A percentile compares a stretch with the other conserved stretches of the same genome.
These are phyloP conservation scores for Suhomyces atakaporum DNA, from an alignment of 1,139 yeast genomes.

Conservation along the genomic window DNA sequence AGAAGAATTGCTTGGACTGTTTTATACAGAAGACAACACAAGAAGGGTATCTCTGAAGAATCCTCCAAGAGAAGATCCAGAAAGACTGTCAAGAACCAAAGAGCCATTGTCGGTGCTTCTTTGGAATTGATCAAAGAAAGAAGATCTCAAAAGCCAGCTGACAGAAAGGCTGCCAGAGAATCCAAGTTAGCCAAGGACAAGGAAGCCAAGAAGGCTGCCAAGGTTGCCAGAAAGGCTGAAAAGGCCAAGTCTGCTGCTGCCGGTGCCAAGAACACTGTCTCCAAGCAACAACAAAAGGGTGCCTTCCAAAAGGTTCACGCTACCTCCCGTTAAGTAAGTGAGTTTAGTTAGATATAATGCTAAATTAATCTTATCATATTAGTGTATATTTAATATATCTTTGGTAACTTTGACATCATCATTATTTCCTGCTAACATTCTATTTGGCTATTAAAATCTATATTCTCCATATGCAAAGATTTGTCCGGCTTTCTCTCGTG, in stretches of 20 bases:
- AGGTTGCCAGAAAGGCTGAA: conserved; percentile 93
- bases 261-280: conserved; percentile 60
- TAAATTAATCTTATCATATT: conserved; percentile 22
- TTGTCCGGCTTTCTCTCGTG: conserved; percentile 20
- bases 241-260: conserved; percentile 84
- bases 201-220: conserved; percentile 93
- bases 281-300: conserved; percentile 90
- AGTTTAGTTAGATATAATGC: conserved; percentile 14
- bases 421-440: conserved; percentile 1
- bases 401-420: no score
- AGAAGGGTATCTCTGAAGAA: conserved; percentile 99
- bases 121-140: conserved; percentile 97
- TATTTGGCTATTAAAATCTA: conserved; percentile 12
- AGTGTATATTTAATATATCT: conserved; percentile 19
- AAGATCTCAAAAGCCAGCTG: conserved; percentile 94
- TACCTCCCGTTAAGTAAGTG: conserved; percentile 78
- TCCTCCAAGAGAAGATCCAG: conserved; percentile 95
- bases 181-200: conserved; percentile 87
- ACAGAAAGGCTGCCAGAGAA: conserved; percentile 97
- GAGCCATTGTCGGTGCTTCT: conserved; percentile 99
- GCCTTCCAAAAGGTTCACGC: conserved; percentile 96
- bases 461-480: conserved; percentile 41
- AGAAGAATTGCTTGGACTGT: conserved; percentile 99
- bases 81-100: conserved; percentile 97
- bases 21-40: conserved; percentile 99